These are phyloP conservation scores for Pyrenochaeta sp. DNA, from an alignment of 2,329 filamentous ascomycete genomes.

Conservation along the genomic window DNA sequence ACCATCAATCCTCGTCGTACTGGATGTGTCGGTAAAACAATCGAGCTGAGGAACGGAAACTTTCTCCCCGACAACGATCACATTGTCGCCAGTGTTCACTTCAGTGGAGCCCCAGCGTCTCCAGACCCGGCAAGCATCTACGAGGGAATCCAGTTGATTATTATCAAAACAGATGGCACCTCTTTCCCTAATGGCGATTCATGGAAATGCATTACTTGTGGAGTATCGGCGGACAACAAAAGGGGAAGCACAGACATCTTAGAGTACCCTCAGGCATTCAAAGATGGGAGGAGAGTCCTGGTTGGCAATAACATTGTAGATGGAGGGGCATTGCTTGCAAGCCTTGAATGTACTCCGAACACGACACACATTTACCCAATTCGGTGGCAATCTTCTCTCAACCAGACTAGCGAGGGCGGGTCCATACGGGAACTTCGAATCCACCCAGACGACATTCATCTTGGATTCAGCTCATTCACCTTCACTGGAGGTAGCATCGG, in stretches of 20 bases:
- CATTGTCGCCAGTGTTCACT: constrained; percentile 50
- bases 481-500: constrained; percentile 25
- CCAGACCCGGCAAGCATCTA: constrained; percentile 54
- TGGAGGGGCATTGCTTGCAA: constrained; percentile 45
- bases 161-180: constrained; percentile 52
- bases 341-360: constrained; percentile 49
- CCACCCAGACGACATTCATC: constrained; percentile 55
- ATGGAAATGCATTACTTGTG: constrained; percentile 60
- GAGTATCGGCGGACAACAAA: constrained; percentile 46
- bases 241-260: no score
- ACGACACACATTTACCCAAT: constrained; percentile 52
- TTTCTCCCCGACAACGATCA: constrained; percentile 56
- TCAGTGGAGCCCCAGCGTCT: constrained; percentile 52
- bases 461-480: constrained; percentile 53
- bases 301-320: constrained; percentile 37
- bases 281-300: no score
- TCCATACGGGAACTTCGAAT: constrained; percentile 54
- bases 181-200: constrained; percentile 55
- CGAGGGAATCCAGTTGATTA: constrained; percentile 50
- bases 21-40: constrained; percentile 49
- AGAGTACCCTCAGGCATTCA: constrained; percentile 58
- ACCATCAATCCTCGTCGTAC: constrained; percentile 47
- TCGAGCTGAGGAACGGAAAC: constrained; percentile 32
- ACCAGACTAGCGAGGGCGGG: constrained; percentile 45
- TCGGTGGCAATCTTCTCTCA: constrained; percentile 44